These are phyloP conservation scores for Aphanomyces cochlioides DNA, from an alignment of 352 stramenopile species.

Conservation along the genomic window DNA sequence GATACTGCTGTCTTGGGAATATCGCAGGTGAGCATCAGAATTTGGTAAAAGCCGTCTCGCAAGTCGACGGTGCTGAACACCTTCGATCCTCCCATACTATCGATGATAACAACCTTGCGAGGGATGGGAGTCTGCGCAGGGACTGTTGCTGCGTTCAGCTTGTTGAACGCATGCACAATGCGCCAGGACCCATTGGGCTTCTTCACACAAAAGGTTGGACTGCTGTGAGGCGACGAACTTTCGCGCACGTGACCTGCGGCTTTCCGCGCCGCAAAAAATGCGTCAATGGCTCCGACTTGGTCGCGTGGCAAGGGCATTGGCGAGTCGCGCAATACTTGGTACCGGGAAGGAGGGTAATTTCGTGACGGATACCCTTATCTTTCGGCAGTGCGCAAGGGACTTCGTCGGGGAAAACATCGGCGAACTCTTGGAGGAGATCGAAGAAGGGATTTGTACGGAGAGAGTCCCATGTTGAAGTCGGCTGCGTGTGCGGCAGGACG, in stretches of 20 bases:
- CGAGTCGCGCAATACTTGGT: not conserved
- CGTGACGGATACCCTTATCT: not conserved
- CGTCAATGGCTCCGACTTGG: constrained; percentile 23
- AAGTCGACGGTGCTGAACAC: constrained; percentile 39
- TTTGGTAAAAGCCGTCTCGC: constrained; percentile 38
- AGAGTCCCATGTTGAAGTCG: no score
- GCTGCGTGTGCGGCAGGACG: no score
- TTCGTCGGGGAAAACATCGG: not conserved
- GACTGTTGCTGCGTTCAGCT: constrained; percentile 38
- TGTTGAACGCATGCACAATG: constrained; percentile 41
- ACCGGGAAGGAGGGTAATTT: not conserved
- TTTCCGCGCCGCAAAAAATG: constrained; percentile 19
- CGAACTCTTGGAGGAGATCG: not conserved
- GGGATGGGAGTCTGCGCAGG: constrained; percentile 38
- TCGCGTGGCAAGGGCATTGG: constrained; percentile 31
- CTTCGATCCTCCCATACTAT: constrained; percentile 35
- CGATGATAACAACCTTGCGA: constrained; percentile 33
- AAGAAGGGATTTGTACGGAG: no score
- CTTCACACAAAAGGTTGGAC: constrained; percentile 35
- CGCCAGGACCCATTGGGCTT: constrained; percentile 33
- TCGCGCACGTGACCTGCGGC: constrained; percentile 25
- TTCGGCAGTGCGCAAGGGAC: not conserved
- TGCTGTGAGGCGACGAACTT: constrained; percentile 31
- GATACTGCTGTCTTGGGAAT: constrained; percentile 33
- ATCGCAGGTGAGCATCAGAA: constrained; percentile 28